Evolutionary conservation across 345 rosid species (phyloP), one percentile per base, ranked within the genome.

Genomic region (Populus ilicifolia): DNA sequence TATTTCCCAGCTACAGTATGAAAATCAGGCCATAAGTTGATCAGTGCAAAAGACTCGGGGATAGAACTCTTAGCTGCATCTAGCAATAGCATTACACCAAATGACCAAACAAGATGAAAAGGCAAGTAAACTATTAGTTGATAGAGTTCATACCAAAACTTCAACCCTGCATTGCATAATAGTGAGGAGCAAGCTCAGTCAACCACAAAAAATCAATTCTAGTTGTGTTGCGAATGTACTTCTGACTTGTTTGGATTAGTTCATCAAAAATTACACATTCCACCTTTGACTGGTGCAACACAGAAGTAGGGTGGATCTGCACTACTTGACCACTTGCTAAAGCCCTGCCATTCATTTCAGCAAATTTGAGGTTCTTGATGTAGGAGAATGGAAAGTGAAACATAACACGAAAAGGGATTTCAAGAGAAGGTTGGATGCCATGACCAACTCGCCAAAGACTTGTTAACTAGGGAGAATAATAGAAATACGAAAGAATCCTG

Each of bases 301-400:
- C 92, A 54, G 98, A 95, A 43, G 93, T 84, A 64, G 99, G 99
- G 83, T 95, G 99, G 83, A 95, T 88, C 80, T 87, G 90, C 83
- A 95, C 99, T 59, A 82, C 75, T 86, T 89, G 90, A 75, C 96
- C 98, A 79, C 94, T 89, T 70, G 91, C 92, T 86, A 95, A 86
- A 72, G 94, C 96, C 97, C 99, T 95, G 84, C 78, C 82, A 84
- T 77, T 76, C 68, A 74, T 66, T 71, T 33, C 74, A 54, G 71
- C 62, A 82, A 74, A 33, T 50, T 73, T 39, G 8, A 44, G 44
- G 71, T 38, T 43, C 46, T 43, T 43, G 46, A 10, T 72, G 33
- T 62, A 27, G 38, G 72, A 48, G 63, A 76, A 56, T 0, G 10
- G 52, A 54, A 59, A 41, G 27, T 38, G 72, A 23, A 27, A 20